A percentile compares a stretch with the other conserved stretches of the same genome.
Evolutionary conservation across 2,329 filamentous ascomycete species (phyloP).

Genomic region (Aspergillus viridinutans): DNA sequence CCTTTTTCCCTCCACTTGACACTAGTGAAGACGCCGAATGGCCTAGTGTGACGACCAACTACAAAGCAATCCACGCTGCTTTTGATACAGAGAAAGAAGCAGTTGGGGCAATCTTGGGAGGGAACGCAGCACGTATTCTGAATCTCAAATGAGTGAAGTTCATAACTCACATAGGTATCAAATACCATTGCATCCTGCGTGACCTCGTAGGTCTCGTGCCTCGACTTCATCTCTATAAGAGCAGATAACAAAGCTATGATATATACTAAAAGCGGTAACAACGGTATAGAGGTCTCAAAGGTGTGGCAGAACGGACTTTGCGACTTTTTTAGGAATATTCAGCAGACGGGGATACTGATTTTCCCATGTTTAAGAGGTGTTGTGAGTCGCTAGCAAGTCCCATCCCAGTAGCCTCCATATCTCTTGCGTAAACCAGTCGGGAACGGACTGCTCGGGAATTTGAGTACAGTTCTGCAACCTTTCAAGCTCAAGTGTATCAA

Average conservation of each 20-base stretch:
- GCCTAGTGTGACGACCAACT: conserved; percentile 47
- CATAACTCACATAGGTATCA: not conserved
- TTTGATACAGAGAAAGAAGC: conserved; percentile 30
- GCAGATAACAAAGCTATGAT: not conserved
- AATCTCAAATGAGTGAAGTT: conserved; percentile 24
- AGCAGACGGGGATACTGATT: not conserved
- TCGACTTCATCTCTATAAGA: not conserved
- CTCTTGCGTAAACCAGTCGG: conserved; percentile 54
- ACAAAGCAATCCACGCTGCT: conserved; percentile 40
- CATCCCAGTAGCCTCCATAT: conserved; percentile 57
- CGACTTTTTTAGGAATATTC: not conserved
- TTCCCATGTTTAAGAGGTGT: not conserved
- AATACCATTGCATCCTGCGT: not conserved
- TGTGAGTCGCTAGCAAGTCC: conserved; percentile 37
- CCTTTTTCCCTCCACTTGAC: conserved; percentile 42
- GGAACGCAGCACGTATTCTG: conserved; percentile 43
- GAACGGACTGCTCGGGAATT: conserved; percentile 32
- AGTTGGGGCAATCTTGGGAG: conserved; percentile 38
- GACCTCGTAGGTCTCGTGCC: not conserved
- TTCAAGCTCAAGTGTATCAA: conserved; percentile 16
- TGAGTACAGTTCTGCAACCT: conserved; percentile 3
- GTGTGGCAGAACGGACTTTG: not conserved
- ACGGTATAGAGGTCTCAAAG: not conserved
- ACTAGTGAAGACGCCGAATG: conserved; percentile 34
- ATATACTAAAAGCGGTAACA: not conserved